Evolutionary conservation across 1,284 basidiomycete genomes (phyloP).

Genomic region (Xanthoconium separans): DNA sequence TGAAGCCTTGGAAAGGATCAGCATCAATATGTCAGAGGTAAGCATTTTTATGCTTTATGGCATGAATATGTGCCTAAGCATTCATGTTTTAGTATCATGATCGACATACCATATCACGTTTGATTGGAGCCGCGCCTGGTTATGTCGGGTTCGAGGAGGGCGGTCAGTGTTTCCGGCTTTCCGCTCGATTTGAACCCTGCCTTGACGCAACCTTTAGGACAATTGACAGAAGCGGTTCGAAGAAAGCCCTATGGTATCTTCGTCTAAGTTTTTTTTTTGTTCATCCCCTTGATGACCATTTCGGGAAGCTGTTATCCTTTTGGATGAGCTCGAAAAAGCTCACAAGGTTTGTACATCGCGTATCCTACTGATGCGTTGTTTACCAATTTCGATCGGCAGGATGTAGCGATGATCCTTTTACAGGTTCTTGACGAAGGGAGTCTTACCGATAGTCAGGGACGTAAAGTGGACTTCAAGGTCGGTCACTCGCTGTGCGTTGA

Average conservation of each 20-base stretch:
- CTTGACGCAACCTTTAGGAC: constrained; percentile 42
- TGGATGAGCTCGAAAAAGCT: constrained; percentile 92
- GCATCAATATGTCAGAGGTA: constrained; percentile 86
- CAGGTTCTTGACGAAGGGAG: constrained; percentile 93
- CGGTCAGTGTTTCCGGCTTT: constrained; percentile 38
- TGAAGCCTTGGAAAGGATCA: constrained; percentile 52
- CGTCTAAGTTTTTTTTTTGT: background rate
- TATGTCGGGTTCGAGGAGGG: constrained; percentile 95
- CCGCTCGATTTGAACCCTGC: background rate
- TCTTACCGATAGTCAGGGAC: constrained; percentile 82
- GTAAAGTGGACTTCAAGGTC: constrained; percentile 79
- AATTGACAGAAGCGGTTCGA: constrained; percentile 86
- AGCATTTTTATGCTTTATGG: constrained; percentile 1
- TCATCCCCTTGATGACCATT: background rate
- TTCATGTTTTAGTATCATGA: constrained; percentile 65
- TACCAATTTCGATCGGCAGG: constrained; percentile 37
- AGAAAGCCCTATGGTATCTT: constrained; percentile 74
- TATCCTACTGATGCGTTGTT: background rate
- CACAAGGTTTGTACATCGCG: constrained; percentile 55
- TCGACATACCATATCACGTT: constrained; percentile 84
- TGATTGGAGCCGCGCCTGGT: constrained; percentile 90
- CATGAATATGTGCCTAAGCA: background rate
- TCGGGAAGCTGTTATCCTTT: constrained; percentile 64
- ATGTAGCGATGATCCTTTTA: constrained; percentile 88
- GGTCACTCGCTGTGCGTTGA: constrained; percentile 1